Conservation (phyloP, 495 filamentous ascomycete species). For the Clohesyomyces aquaticus region DNA sequence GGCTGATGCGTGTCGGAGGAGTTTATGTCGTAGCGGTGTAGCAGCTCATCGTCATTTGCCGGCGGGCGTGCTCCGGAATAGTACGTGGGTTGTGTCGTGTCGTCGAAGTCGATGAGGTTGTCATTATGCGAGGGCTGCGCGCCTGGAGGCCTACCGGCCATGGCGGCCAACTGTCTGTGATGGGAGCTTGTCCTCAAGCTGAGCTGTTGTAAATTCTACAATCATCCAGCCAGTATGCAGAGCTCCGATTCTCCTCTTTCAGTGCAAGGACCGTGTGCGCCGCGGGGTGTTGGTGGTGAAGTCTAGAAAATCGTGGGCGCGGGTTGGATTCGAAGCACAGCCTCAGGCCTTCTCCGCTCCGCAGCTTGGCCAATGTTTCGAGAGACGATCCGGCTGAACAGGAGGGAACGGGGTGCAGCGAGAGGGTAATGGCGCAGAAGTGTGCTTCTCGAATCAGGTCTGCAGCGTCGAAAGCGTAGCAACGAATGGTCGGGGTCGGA, state of each 20-base stretch:
- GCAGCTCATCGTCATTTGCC: slow-evolving; percentile 75
- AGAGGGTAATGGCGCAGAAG: not conserved
- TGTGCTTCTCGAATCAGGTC: not conserved
- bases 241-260: not conserved
- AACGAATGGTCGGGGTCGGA: not conserved
- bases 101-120: slow-evolving; percentile 74
- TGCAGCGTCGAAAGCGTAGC: not conserved
- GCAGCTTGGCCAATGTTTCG: slow-evolving; percentile 36
- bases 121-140: slow-evolving; percentile 57
- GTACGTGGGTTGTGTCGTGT: slow-evolving; percentile 70
- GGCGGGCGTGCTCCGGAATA: slow-evolving; percentile 71
- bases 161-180: slow-evolving; percentile 42
- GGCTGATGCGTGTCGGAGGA: slow-evolving; percentile 63
- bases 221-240: slow-evolving; percentile 28
- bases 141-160: slow-evolving; percentile 73
- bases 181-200: slow-evolving; percentile 22
- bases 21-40: slow-evolving; percentile 69
- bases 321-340: slow-evolving; percentile 19
- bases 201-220: slow-evolving; percentile 16
- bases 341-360: too few relatives aligned
- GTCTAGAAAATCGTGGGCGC: slow-evolving; percentile 7
- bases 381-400: not conserved
- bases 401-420: not conserved
- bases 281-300: slow-evolving; percentile 6
- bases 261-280: slow-evolving; percentile 4